Evolutionary conservation across 306 rosid genomes (phyloP), one percentile per base, ranked within the genome.

Genomic region (Boehmeria nivea): DNA sequence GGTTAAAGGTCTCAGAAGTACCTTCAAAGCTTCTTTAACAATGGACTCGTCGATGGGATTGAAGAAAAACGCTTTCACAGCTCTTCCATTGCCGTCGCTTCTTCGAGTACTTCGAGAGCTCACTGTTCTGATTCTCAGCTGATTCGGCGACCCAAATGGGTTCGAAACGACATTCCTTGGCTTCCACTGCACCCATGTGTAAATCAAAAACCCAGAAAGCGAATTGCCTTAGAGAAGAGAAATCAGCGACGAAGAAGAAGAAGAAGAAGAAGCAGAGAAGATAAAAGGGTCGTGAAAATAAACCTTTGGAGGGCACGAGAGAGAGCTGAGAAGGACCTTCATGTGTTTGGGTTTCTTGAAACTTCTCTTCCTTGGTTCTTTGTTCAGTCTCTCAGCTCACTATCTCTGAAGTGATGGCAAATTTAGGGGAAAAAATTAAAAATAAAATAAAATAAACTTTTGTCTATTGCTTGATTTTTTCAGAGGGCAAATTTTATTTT

Each of bases 11-110:
- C 3, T 25, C 9, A 6, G 19, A 40, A 37, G 15, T 59, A 87
- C 97, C 97, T 89, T 87, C 58, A 86, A 64, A 51, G 84, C 94
- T 67, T 89, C 85, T 63, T 67, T 65, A 63, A 79, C 6, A 51
- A 89, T 58, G 46, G 88, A 95, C 31, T 89, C 94, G 18, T 81
- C 77, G 2, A 23, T 58, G 25, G 95, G 94, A 74, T 83, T 89
- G 70, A 73, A 78, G 72, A 81, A 79, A 66, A 69, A 77, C 6
- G 84, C 78, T 24, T 54, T 69, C 65, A 81, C 74, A 12, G 45
- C 45, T 59, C 45, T 14, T 10, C 45, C 36, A 31, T 31, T 31
- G 5, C 9, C 9, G 36, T 10, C 54, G 23, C 22, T 51, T 63
- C 65, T 75, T 44, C 27, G 43, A 19, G 46, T 31, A 23, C 43